A percentile compares a stretch with the other conserved stretches of the same genome.
phyloP scores from a whole-genome alignment of 257 asterid species.

The Jaltomata sinuosa region DNA sequence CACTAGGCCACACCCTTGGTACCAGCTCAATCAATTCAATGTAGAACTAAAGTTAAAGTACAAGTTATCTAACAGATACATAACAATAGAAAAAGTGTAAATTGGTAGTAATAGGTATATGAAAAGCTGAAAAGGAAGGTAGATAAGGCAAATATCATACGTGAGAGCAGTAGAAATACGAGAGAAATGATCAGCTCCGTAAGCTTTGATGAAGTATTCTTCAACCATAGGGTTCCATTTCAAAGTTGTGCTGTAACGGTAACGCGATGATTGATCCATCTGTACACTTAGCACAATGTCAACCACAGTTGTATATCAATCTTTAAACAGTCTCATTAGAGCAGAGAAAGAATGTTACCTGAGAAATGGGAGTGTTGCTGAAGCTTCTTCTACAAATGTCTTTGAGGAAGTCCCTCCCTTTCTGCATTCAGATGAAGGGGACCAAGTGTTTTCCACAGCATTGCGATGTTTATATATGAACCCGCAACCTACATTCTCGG shows the following conservation, averaged over 20 bases:
- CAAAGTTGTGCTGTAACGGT: slow-evolving; percentile 62
- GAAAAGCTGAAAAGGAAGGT: not conserved
- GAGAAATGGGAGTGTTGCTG: not conserved
- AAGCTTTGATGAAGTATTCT: slow-evolving; percentile 70
- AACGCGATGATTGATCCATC: slow-evolving; percentile 78
- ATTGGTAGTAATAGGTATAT: not conserved
- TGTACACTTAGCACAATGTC: slow-evolving; percentile 7
- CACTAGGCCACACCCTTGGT: too few relatives aligned
- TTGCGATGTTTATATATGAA: not conserved
- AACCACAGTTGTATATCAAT: not conserved
- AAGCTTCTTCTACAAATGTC: not conserved
- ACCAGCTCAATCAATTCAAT: not conserved
- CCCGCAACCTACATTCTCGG: not conserved
- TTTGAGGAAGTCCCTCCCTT: slow-evolving; percentile 9
- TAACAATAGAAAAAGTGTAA: not conserved
- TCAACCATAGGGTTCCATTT: slow-evolving; percentile 81
- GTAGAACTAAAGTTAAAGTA: not conserved
- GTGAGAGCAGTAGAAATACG: slow-evolving; percentile 65
- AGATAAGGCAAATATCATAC: not conserved
- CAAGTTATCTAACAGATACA: not conserved
- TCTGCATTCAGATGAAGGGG: not conserved
- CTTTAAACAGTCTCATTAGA: not conserved
- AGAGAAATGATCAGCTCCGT: slow-evolving; percentile 74
- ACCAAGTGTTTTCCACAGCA: not conserved
- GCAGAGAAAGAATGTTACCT: not conserved